phyloP scores from a whole-genome alignment of 257 asterid genomes.

The Anisodus acutangulus region DNA sequence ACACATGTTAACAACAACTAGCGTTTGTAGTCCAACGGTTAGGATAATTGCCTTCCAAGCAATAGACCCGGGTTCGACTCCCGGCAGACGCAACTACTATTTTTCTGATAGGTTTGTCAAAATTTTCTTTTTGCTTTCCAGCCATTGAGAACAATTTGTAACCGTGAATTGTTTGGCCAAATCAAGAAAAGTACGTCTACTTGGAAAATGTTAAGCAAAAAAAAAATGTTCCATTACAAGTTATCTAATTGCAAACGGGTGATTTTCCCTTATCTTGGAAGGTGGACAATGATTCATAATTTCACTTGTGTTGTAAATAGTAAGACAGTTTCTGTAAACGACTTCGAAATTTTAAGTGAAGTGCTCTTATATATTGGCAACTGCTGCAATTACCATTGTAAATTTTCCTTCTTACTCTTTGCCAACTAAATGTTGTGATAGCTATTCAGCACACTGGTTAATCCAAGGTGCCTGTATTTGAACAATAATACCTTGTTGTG shows the following conservation, averaged over 20 bases:
- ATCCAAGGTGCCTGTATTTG: neutral
- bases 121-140: too few relatives aligned
- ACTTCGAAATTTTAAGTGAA: neutral
- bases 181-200: neutral
- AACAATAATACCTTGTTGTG: neutral
- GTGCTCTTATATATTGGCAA: neutral
- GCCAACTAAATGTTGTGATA: neutral
- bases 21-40: constrained; percentile 92
- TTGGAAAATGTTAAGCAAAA: neutral
- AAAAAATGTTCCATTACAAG: too few relatives aligned
- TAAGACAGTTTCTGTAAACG: neutral
- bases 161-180: neutral
- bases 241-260: neutral
- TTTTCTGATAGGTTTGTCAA: too few relatives aligned
- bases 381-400: neutral
- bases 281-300: neutral
- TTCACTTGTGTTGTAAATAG: neutral
- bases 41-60: constrained; percentile 99
- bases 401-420: neutral
- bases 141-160: neutral
- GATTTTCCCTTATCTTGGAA: neutral
- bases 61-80: constrained; percentile 99
- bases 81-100: constrained; percentile 58
- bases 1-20: too few relatives aligned
- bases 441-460: neutral